A percentile compares a stretch with the other conserved stretches of the same genome.
Evolutionary conservation across 1,284 basidiomycete genomes (phyloP).

Genomic region (Microbotryum saponariae): DNA sequence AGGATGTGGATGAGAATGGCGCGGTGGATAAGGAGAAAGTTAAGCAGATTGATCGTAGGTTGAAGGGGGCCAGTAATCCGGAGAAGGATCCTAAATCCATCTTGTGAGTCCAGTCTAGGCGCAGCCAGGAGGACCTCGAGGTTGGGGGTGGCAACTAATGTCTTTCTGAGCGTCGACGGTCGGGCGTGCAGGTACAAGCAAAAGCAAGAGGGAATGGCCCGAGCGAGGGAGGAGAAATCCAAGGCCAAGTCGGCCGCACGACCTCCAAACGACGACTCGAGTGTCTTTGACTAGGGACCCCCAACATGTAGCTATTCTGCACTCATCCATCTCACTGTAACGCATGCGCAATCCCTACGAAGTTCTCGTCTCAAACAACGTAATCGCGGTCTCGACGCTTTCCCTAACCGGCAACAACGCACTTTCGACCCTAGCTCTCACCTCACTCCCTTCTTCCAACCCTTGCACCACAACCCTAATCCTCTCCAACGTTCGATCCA

Average conservation of each 20-base stretch:
- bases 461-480: slow-evolving; percentile 63
- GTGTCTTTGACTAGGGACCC: not conserved
- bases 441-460: slow-evolving; percentile 56
- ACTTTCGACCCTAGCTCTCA: slow-evolving; percentile 61
- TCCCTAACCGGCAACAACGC: slow-evolving; percentile 70
- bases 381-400: slow-evolving; percentile 68
- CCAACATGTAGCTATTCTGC: not conserved
- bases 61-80: slow-evolving; percentile 82
- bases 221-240: not conserved
- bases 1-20: slow-evolving; percentile 46
- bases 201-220: not conserved
- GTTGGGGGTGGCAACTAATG: not conserved
- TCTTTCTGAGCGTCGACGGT: no score
- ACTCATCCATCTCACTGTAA: not conserved
- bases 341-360: not conserved
- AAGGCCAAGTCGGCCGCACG: not conserved
- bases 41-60: slow-evolving; percentile 72
- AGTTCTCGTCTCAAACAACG: slow-evolving; percentile 29
- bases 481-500: slow-evolving; percentile 69
- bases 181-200: not conserved
- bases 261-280: not conserved
- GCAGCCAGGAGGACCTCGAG: not conserved
- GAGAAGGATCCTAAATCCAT: slow-evolving; percentile 82
- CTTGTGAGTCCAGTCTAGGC: slow-evolving; percentile 44
- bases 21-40: slow-evolving; percentile 71